Conservation (phyloP, 257 asterid species). For the Przewalskia tangutica region DNA sequence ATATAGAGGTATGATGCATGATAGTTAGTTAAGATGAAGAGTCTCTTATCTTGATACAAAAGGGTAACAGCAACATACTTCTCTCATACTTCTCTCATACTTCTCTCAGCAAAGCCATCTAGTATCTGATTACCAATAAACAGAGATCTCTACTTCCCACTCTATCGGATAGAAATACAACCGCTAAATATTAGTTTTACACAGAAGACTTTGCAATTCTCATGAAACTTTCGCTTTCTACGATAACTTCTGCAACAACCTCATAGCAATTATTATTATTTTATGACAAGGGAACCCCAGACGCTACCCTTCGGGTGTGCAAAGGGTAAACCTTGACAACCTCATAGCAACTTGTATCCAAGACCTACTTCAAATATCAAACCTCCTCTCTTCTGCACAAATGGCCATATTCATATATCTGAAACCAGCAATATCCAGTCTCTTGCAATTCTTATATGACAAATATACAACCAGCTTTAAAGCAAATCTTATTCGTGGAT, state of each 20-base stretch:
- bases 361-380: not conserved
- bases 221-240: not conserved
- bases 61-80: not conserved
- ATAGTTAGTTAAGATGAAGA: not conserved
- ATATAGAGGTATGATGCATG: not conserved
- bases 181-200: not conserved
- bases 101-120: not conserved
- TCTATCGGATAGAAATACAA: not conserved
- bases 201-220: not conserved
- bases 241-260: not conserved
- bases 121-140: not conserved
- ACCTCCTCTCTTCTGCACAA: not conserved
- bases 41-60: not conserved
- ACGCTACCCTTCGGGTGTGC: too few relatives aligned
- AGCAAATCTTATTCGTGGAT: not conserved
- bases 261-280: not conserved
- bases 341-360: not conserved
- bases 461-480: not conserved
- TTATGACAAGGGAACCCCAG: too few relatives aligned
- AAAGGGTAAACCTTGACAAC: not conserved
- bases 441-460: not conserved
- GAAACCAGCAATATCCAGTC: not conserved
- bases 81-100: not conserved
- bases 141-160: not conserved
- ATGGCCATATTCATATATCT: not conserved